These are phyloP conservation scores for Curvularia hawaiiensis DNA, from an alignment of 2,329 filamentous ascomycete species.

Conservation along the genomic window DNA sequence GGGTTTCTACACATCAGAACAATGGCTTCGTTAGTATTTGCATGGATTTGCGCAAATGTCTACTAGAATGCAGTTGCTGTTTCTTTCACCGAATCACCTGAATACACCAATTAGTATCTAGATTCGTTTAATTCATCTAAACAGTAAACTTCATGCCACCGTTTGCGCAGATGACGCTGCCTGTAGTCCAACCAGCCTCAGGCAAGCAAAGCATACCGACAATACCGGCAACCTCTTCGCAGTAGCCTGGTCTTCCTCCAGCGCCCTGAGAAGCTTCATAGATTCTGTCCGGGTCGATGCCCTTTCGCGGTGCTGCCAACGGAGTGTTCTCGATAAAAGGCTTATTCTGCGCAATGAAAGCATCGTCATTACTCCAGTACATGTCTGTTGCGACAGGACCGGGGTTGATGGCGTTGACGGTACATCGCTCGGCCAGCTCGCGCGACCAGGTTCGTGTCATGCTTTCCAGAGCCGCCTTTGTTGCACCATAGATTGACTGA, in stretches of 20 bases:
- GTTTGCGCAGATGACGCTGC: constrained; percentile 79
- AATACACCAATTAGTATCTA: background rate
- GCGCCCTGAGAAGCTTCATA: constrained; percentile 47
- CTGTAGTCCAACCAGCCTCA: constrained; percentile 79
- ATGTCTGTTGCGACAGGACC: constrained; percentile 68
- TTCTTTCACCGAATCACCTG: background rate
- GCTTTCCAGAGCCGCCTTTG: constrained; percentile 69
- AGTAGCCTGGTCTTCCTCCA: constrained; percentile 65
- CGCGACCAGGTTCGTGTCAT: constrained; percentile 73
- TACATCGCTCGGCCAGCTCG: constrained; percentile 65
- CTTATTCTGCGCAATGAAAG: constrained; percentile 64
- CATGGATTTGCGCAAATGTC: too few relatives aligned
- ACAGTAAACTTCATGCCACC: constrained; percentile 65
- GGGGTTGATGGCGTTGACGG: constrained; percentile 70
- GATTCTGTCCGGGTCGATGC: constrained; percentile 65
- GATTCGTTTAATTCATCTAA: constrained; percentile 10
- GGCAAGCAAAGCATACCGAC: constrained; percentile 75
- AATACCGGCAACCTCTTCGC: constrained; percentile 74
- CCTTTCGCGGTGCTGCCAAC: constrained; percentile 64
- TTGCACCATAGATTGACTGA: constrained; percentile 68
- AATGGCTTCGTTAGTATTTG: too few relatives aligned
- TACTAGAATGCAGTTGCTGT: background rate
- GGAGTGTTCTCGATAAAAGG: constrained; percentile 69
- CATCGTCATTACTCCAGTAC: constrained; percentile 62
- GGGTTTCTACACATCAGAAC: too few relatives aligned